phyloP scores from a whole-genome alignment of 2,329 filamentous ascomycete genomes.

The Colletotrichum eremochloae region DNA sequence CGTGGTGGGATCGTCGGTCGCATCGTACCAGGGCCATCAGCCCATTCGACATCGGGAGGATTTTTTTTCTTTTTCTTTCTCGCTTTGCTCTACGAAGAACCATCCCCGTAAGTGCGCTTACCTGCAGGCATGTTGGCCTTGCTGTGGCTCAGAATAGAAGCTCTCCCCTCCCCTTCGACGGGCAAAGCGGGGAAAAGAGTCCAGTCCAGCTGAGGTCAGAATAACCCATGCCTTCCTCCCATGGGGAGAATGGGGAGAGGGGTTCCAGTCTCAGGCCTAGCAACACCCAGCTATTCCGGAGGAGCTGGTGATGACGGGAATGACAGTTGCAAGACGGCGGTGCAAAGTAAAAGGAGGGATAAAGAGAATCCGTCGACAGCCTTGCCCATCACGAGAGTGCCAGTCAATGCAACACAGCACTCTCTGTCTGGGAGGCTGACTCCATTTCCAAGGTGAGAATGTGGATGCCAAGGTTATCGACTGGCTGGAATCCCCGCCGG shows the following conservation, averaged over 20 bases:
- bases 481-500: slow-evolving; percentile 1
- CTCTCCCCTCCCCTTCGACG: background rate
- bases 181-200: slow-evolving; percentile 32
- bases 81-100: background rate
- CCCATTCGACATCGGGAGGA: background rate
- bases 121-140: background rate
- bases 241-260: background rate
- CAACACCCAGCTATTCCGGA: slow-evolving; percentile 31
- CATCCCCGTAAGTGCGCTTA: background rate
- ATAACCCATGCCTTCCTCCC: background rate
- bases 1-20: slow-evolving; percentile 10
- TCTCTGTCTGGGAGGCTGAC: background rate
- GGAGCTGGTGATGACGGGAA: background rate
- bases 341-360: background rate
- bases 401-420: slow-evolving; percentile 17
- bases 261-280: slow-evolving; percentile 22
- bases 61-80: background rate
- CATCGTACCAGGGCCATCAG: background rate
- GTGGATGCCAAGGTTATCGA: background rate
- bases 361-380: slow-evolving; percentile 25
- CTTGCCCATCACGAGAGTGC: slow-evolving; percentile 28
- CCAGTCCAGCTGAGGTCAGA: slow-evolving; percentile 7
- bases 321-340: background rate
- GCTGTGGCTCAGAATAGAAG: slow-evolving; percentile 18
- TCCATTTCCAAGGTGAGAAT: background rate